These are phyloP conservation scores for Penicillium frequentans DNA, from an alignment of 2,329 filamentous ascomycete species.

Conservation along the genomic window DNA sequence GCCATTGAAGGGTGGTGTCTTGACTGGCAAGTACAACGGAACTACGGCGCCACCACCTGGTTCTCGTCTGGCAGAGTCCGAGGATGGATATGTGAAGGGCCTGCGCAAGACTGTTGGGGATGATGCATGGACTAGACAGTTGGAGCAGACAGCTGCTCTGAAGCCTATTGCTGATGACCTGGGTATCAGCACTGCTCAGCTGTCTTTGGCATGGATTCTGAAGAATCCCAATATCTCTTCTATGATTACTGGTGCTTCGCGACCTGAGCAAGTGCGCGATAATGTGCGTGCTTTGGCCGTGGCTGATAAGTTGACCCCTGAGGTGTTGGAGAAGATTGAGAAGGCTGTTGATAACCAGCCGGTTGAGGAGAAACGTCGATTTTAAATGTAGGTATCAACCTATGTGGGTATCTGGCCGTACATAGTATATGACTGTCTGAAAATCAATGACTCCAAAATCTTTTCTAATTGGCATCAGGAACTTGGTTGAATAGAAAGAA, in stretches of 20 bases:
- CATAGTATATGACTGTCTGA: neutral
- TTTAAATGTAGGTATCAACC: too few species aligned
- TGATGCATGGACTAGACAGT: conserved; percentile 36
- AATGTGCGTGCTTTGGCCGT: conserved; percentile 46
- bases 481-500: too few species aligned
- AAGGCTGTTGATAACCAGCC: conserved; percentile 22
- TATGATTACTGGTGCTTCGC: conserved; percentile 55
- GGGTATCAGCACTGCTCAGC: conserved; percentile 57
- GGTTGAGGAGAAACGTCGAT: conserved; percentile 16
- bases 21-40: conserved; percentile 68
- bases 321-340: conserved; percentile 51
- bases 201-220: conserved; percentile 57
- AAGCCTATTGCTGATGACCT: conserved; percentile 65
- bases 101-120: conserved; percentile 44
- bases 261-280: conserved; percentile 42
- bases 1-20: conserved; percentile 60
- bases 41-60: conserved; percentile 51
- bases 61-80: conserved; percentile 56
- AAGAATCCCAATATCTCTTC: conserved; percentile 56
- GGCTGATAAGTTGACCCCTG: conserved; percentile 44
- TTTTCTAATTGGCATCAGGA: too few species aligned
- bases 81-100: conserved; percentile 56
- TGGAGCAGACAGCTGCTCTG: conserved; percentile 36
- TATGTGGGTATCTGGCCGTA: too few species aligned
- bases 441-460: too few species aligned